Evolutionary conservation across 2,329 filamentous ascomycete species (phyloP), one percentile per base, ranked within the genome.

Genomic region (Epichloe aotearoae): DNA sequence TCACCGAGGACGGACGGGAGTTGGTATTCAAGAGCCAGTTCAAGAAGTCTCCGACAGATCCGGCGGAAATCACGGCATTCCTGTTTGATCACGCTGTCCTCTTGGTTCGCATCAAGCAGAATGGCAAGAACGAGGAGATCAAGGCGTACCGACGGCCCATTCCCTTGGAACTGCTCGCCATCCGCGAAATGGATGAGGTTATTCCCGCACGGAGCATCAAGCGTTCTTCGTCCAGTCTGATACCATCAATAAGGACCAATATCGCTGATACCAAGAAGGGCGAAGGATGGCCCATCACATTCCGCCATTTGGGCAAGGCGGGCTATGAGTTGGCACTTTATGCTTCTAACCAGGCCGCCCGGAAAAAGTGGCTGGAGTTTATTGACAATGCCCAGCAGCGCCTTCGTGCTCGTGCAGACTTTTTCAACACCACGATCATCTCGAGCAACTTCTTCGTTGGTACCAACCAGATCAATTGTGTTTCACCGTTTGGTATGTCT

Each of bases 101-200:
- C 37, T 76, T 98, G 40, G 93, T 96, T 56, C 80, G 90, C 49
- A 84, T 90, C 56, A 98, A 97, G 71, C 84, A 85, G 53, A 86
- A 86, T 53, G 95, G 93, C 66, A 97, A 97, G 72, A 80, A 80
- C 42, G 93, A 98, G 65, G 91, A 97, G 64, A 84, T 94, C 54
- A 93, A 94, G 64, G 93, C 95, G 1, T 97, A 97, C 68, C 82
- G 89, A 61, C 88, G 82, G 55, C 93, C 93, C 1, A 98, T 98
- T 57, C 93, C 93, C 14, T 72, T 98, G 34, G 93, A 98, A 65
- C 75, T 98, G 6, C 76, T 98, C 15, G 83, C 93, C 23, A 97
- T 98, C 58, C 84, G 86, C 49, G 91, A 97, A 64, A 97, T 98
- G 91, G 91, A 97, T 49, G 89, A 96, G 64, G 83, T 97, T 33